Evolutionary conservation across 306 rosid genomes (phyloP).

Genomic region (Inga laurina): DNA sequence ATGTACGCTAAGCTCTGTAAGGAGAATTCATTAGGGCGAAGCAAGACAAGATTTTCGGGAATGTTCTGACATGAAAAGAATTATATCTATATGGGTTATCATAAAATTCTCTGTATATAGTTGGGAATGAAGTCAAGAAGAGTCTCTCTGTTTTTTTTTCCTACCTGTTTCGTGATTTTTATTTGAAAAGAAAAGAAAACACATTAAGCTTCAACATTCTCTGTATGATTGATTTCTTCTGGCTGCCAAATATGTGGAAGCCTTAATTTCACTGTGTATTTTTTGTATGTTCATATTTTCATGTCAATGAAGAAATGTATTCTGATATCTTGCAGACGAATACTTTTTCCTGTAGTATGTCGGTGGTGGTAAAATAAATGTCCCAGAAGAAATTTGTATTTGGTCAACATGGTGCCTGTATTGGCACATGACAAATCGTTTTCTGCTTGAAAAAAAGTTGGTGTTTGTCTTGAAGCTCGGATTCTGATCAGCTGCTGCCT

Average conservation of each 20-base stretch:
- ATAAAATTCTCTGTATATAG: slow-evolving; percentile 36
- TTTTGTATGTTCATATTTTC: not conserved
- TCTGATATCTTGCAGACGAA: not conserved
- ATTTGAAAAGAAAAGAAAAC: not conserved
- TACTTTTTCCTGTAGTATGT: no score
- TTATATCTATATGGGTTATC: not conserved
- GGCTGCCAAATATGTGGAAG: slow-evolving; percentile 36
- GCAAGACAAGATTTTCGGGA: slow-evolving; percentile 7
- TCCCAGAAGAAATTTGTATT: no score
- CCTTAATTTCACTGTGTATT: slow-evolving; percentile 12
- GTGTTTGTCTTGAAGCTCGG: slow-evolving; percentile 36
- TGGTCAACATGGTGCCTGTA: not conserved
- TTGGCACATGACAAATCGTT: not conserved
- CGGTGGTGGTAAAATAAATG: no score
- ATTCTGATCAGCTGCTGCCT: not conserved
- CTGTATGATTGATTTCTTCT: slow-evolving; percentile 27
- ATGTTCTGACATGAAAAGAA: slow-evolving; percentile 33
- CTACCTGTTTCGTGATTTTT: slow-evolving; percentile 23
- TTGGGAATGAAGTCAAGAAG: slow-evolving; percentile 20
- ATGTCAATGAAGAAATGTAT: not conserved
- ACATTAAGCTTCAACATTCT: not conserved
- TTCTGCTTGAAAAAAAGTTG: slow-evolving; percentile 15
- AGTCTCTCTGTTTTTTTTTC: not conserved
- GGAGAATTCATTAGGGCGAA: slow-evolving; percentile 53
- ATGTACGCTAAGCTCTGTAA: slow-evolving; percentile 70